phyloP scores from a whole-genome alignment of 1,284 basidiomycete genomes.

The Moesziomyces sp. region DNA sequence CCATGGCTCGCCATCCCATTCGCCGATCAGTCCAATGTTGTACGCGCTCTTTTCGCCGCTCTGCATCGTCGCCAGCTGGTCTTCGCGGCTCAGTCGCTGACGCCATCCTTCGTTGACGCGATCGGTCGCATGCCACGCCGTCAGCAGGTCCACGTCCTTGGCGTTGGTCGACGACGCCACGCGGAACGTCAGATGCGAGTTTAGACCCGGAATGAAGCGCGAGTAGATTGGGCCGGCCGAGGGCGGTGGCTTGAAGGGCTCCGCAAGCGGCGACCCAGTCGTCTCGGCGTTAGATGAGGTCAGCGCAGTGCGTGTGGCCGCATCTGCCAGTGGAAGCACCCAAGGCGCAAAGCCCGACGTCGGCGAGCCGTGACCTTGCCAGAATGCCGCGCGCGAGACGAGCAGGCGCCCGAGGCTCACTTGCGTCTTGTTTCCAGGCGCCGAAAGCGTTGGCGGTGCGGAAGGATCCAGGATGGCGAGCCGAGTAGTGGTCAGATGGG shows the following conservation, averaged over 20 bases:
- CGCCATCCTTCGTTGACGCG: conserved; percentile 64
- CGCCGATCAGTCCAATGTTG: conserved; percentile 56
- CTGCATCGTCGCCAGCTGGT: conserved; percentile 52
- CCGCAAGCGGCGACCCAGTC: conserved; percentile 12
- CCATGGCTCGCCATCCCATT: conserved; percentile 64
- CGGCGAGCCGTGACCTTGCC: conserved; percentile 52
- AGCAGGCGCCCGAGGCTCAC: conserved; percentile 24
- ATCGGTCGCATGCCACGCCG: conserved; percentile 60
- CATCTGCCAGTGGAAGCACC: conserved; percentile 32
- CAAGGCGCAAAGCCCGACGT: conserved; percentile 34
- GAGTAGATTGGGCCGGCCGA: conserved; percentile 49
- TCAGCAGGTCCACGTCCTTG: conserved; percentile 53
- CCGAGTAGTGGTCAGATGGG: conserved; percentile 19
- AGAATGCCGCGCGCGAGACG: conserved; percentile 54
- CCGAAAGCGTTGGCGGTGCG: conserved; percentile 7
- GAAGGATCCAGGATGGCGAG: conserved; percentile 48
- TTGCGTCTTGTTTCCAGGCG: conserved; percentile 13
- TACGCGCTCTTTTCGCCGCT: conserved; percentile 34
- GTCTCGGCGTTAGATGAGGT: conserved; percentile 27
- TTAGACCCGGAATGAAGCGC: conserved; percentile 56
- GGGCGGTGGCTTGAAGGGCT: conserved; percentile 19
- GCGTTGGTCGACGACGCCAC: conserved; percentile 42
- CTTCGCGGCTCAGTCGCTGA: conserved; percentile 50
- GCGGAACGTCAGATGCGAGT: conserved; percentile 59
- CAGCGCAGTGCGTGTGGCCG: conserved; percentile 16